Evolutionary conservation across 805 yeast genomes (phyloP).

Genomic region (Candida wancherniae): DNA sequence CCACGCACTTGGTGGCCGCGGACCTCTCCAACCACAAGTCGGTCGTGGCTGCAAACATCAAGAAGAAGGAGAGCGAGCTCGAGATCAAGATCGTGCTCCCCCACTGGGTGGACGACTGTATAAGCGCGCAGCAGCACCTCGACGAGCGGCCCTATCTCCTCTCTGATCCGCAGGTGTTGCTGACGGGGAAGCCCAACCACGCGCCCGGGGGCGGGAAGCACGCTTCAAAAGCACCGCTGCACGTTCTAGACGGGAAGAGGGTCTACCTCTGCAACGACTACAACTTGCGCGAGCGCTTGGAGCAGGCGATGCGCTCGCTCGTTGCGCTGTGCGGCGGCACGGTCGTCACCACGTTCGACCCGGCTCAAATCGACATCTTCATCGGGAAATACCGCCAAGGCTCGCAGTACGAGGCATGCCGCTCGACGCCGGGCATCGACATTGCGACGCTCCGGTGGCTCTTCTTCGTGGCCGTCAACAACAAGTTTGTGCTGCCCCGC

Average conservation of each 20-base stretch:
- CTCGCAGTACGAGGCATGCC: constrained; percentile 46
- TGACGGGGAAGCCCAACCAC: constrained; percentile 20
- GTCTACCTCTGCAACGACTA: constrained; percentile 56
- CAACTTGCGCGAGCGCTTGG: constrained; percentile 42
- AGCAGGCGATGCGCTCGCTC: constrained; percentile 36
- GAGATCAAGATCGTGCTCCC: constrained; percentile 64
- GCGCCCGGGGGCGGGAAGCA: not conserved
- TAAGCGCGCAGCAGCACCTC: constrained; percentile 46
- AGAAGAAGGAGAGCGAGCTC: constrained; percentile 22
- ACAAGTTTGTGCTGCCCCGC: constrained; percentile 52
- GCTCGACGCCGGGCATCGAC: constrained; percentile 33
- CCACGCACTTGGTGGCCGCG: constrained; percentile 72
- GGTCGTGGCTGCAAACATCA: constrained; percentile 45
- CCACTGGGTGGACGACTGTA: constrained; percentile 73
- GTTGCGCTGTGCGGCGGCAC: constrained; percentile 54
- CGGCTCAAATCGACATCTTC: constrained; percentile 33
- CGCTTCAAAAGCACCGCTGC: constrained; percentile 3
- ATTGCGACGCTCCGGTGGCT: constrained; percentile 75
- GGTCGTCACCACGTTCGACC: constrained; percentile 24
- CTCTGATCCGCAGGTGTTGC: constrained; percentile 10
- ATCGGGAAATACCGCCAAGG: constrained; percentile 64
- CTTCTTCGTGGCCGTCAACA: constrained; percentile 55
- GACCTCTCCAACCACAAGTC: constrained; percentile 54
- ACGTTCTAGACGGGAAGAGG: constrained; percentile 39
- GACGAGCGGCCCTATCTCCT: constrained; percentile 52